These are phyloP conservation scores for Nannochloropsis granulata DNA, from an alignment of 108 stramenopile species.

Conservation along the genomic window DNA sequence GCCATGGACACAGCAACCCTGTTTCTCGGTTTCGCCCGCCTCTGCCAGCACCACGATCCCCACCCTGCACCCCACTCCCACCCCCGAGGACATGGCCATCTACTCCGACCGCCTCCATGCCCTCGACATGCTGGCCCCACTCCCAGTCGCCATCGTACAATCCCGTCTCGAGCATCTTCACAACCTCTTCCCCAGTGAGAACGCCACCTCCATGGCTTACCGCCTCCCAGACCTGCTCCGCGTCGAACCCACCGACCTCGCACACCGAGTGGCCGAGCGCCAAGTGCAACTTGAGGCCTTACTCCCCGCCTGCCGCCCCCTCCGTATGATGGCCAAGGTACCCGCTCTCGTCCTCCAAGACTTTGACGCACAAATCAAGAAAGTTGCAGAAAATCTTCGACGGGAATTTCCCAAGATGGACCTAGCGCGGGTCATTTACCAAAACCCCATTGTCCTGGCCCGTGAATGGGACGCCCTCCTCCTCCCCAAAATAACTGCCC, in stretches of 20 bases:
- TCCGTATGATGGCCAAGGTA: background rate
- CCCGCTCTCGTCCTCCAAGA: background rate
- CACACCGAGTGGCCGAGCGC: background rate
- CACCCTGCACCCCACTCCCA: background rate
- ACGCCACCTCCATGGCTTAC: background rate
- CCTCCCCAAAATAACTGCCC: background rate
- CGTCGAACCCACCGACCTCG: background rate
- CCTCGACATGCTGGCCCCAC: background rate
- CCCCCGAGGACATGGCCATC: background rate
- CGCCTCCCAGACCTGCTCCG: background rate
- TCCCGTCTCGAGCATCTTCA: background rate
- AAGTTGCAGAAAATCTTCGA: background rate
- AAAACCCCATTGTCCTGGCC: background rate
- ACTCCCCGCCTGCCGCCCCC: background rate
- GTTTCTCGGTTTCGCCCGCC: background rate
- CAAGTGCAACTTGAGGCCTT: background rate
- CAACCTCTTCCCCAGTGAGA: background rate
- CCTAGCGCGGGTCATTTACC: background rate
- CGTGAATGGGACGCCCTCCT: background rate
- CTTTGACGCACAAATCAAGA: background rate
- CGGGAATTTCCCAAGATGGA: background rate
- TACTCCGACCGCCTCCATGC: background rate
- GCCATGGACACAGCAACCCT: background rate
- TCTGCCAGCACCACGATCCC: background rate
- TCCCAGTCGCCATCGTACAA: background rate